phyloP scores from a whole-genome alignment of 2,329 filamentous ascomycete genomes.

The Xylaria sp. region DNA sequence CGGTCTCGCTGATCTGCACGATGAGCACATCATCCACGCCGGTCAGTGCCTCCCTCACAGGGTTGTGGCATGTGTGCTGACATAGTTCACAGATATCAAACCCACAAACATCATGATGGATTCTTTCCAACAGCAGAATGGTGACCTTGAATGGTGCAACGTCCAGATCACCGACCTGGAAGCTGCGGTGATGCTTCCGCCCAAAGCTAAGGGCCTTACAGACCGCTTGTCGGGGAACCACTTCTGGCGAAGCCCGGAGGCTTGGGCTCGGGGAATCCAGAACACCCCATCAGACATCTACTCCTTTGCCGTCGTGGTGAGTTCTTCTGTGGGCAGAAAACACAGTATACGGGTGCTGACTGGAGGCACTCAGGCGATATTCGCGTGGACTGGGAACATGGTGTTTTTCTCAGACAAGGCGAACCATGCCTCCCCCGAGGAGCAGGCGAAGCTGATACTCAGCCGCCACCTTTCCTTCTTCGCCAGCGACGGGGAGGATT shows the following conservation, averaged over 20 bases:
- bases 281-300: constrained; percentile 35
- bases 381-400: constrained; percentile 29
- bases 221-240: constrained; percentile 33
- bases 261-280: constrained; percentile 31
- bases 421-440: constrained; percentile 30
- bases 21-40: constrained; percentile 27
- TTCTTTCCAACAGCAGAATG: constrained; percentile 29
- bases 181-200: constrained; percentile 28
- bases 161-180: constrained; percentile 27
- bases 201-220: constrained; percentile 30
- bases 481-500: constrained; percentile 27
- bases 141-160: constrained; percentile 27
- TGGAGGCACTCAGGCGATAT: constrained; percentile 29
- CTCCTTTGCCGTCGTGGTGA: constrained; percentile 30
- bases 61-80: constrained; percentile 22
- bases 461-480: constrained; percentile 31
- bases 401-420: constrained; percentile 30
- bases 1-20: constrained; percentile 30
- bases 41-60: constrained; percentile 18
- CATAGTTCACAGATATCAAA: constrained; percentile 33
- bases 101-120: constrained; percentile 34
- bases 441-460: constrained; percentile 31
- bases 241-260: constrained; percentile 32
- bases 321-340: constrained; percentile 25
- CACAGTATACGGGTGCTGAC: constrained; percentile 24